Evolutionary conservation across 495 filamentous ascomycete species (phyloP).

Genomic region (Aspergillus diversus): DNA sequence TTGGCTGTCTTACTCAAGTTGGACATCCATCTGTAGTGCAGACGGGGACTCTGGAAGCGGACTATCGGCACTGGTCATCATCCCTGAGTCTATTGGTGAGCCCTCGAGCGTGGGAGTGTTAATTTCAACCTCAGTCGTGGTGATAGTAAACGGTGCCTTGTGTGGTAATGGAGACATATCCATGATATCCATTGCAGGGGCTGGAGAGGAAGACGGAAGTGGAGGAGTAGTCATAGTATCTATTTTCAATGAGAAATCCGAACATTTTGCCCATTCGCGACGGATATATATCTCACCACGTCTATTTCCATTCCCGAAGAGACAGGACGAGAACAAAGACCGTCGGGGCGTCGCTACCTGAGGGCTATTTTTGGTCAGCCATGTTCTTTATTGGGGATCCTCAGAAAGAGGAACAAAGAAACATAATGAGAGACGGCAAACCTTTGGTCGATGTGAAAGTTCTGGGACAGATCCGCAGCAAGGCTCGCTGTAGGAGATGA

Average conservation of each 20-base stretch:
- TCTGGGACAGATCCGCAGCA: slow-evolving; percentile 92
- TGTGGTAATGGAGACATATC: slow-evolving; percentile 94
- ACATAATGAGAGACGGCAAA: slow-evolving; percentile 39
- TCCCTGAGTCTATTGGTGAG: slow-evolving; percentile 55
- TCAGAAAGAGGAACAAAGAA: slow-evolving; percentile 10
- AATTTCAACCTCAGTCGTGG: slow-evolving; percentile 60
- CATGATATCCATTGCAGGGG: slow-evolving; percentile 77
- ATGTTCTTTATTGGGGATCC: slow-evolving; percentile 10
- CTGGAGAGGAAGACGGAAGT: slow-evolving; percentile 80
- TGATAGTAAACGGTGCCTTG: slow-evolving; percentile 67
- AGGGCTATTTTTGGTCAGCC: slow-evolving; percentile 64
- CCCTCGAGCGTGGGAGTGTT: slow-evolving; percentile 66
- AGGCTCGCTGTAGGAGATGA: slow-evolving; percentile 90
- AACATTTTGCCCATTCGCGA: slow-evolving; percentile 12
- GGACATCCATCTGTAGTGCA: slow-evolving; percentile 47
- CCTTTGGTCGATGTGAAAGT: slow-evolving; percentile 94
- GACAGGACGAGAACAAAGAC: slow-evolving; percentile 84
- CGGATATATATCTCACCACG: slow-evolving; percentile 62
- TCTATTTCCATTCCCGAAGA: slow-evolving; percentile 67
- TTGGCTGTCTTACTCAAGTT: slow-evolving; percentile 40
- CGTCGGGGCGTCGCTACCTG: slow-evolving; percentile 89
- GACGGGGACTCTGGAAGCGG: slow-evolving; percentile 56
- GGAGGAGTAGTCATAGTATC: slow-evolving; percentile 84
- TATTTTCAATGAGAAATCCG: slow-evolving; percentile 23
- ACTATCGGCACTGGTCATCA: slow-evolving; percentile 38